Conservation (phyloP, 176 grass and related monocot genomes). For the Paspalum vaginatum region DNA sequence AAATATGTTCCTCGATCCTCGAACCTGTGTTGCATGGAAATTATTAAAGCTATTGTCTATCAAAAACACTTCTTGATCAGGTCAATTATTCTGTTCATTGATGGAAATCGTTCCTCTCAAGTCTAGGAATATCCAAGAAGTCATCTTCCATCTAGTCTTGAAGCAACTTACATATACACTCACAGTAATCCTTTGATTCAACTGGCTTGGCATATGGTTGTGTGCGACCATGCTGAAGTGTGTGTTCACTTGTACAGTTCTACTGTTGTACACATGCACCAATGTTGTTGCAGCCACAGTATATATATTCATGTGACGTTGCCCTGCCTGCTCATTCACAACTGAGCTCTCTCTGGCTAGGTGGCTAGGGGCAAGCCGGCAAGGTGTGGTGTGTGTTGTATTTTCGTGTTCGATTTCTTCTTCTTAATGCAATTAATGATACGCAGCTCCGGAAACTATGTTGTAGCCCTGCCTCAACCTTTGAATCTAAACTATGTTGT, state of each 20-base stretch:
- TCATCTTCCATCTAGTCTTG: not conserved
- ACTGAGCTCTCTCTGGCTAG: not conserved
- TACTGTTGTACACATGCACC: not conserved
- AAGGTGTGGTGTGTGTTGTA: too few species aligned
- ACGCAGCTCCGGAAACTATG: too few species aligned
- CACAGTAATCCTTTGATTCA: not conserved
- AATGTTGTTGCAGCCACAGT: not conserved
- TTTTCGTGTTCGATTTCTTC: too few species aligned
- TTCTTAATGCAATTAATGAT: too few species aligned
- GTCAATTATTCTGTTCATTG: not conserved
- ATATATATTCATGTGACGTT: constrained; percentile 26
- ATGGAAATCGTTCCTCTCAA: not conserved
- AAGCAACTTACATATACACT: constrained; percentile 17
- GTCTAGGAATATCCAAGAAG: constrained; percentile 11
- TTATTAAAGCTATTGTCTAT: constrained; percentile 44
- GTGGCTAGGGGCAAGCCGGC: too few species aligned
- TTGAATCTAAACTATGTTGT: constrained; percentile 5
- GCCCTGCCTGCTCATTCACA: constrained; percentile 19
- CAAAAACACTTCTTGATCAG: constrained; percentile 20
- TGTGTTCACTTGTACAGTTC: not conserved
- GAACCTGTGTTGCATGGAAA: constrained; percentile 35
- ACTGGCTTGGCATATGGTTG: constrained; percentile 26
- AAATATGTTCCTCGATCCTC: constrained; percentile 35
- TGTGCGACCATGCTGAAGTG: not conserved
- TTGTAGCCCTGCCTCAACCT: not conserved